Evolutionary conservation across 208 protist genomes (phyloP), one percentile per base, ranked within the genome.

Genomic region (Balamuthia mandrillaris): DNA sequence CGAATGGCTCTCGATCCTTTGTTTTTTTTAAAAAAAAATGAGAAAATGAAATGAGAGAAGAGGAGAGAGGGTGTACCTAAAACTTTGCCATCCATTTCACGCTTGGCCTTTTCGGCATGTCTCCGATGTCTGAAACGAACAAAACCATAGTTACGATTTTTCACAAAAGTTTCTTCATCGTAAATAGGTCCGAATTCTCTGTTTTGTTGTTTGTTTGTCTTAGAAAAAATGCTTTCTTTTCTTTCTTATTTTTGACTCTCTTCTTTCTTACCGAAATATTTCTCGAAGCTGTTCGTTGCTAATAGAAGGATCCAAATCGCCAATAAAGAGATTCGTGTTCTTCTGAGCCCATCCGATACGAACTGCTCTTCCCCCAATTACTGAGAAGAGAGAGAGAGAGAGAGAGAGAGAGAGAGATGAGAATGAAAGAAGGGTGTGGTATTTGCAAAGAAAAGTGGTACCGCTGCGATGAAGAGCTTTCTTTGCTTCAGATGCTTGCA

Each of bases 241-340:
- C n/a, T n/a, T n/a, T n/a, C n/a, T n/a, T n/a, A n/a, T n/a, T n/a
- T n/a, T n/a, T n/a, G n/a, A n/a, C n/a, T n/a, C n/a, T n/a, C n/a
- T n/a, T n/a, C n/a, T n/a, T n/a, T n/a, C n/a, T n/a, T n/a, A 42
- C n/a, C 65, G 65, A 42, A 74, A 74, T 6, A 74, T 42, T 14
- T 74, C 65, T 9, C 65, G 65, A 37, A 74, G 65, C 65, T 74
- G 65, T 10, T 37, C 63, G 41, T 37, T 52, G 41, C 41, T 74
- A 42, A 74, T 74, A 9, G 65, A 35, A 37, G 65, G 65, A 16
- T 74, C 65, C 41, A 74, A 42, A 31, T 74, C 65, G 1, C 65
- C 65, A 27, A 74, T 74, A 42, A 74, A 74, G 41, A 74, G 65
- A 27, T 74, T 74, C 4, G 65, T 74, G 65, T 74, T 74, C 65